Conservation (phyloP, 306 rosid species). For the Rubus parviflorus region DNA sequence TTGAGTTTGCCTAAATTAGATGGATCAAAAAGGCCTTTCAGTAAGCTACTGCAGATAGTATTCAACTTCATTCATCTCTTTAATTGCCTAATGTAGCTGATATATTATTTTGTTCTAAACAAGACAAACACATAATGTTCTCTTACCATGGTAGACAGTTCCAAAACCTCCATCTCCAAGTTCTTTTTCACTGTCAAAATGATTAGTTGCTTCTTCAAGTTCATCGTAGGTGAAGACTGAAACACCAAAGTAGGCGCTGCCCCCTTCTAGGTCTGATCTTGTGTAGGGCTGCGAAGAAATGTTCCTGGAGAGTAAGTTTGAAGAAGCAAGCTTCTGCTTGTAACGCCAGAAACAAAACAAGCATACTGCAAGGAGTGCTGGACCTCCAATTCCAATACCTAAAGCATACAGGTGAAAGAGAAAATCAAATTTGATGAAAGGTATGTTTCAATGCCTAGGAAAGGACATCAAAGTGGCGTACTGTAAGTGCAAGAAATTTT, state of each 20-base stretch:
- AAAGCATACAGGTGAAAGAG: background rate
- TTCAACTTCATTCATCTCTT: background rate
- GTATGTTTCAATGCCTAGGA: background rate
- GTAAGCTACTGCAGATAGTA: background rate
- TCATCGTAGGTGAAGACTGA: slow-evolving; percentile 55
- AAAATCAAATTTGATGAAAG: background rate
- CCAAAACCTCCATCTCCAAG: slow-evolving; percentile 80
- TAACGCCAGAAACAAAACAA: slow-evolving; percentile 9
- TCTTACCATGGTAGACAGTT: slow-evolving; percentile 59
- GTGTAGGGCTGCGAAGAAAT: slow-evolving; percentile 21
- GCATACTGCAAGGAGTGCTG: background rate
- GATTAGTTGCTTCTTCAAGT: slow-evolving; percentile 59
- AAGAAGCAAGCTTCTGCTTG: slow-evolving; percentile 14
- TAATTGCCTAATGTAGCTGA: background rate
- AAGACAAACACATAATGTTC: background rate
- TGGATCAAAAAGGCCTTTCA: background rate
- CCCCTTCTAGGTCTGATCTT: slow-evolving; percentile 35
- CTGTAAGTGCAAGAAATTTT: background rate
- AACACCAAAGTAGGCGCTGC: slow-evolving; percentile 38
- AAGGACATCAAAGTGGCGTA: background rate
- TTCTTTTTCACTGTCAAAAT: slow-evolving; percentile 38
- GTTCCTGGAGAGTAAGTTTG: slow-evolving; percentile 17
- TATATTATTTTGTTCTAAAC: background rate
- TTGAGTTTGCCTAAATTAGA: slow-evolving; percentile 52
- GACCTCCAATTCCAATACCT: slow-evolving; percentile 25